Base-by-base conservation (phyloP, 805 yeast species). In the Spathaspora sp. region DNA sequence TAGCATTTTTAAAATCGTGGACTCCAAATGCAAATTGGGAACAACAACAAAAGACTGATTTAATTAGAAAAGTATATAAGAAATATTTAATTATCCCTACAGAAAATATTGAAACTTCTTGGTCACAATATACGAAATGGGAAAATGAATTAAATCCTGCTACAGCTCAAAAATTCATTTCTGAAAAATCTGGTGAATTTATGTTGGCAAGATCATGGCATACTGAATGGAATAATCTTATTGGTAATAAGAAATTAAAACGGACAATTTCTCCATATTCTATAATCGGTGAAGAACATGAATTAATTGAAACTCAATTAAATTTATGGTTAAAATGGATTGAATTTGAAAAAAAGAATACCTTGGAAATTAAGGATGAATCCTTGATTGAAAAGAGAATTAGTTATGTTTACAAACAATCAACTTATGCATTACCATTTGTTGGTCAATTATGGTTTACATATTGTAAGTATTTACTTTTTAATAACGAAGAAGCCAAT, bases 131-230 rank as follows among this genome's bases (percentile, higher is more conserved):
- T 67, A 85, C 89, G 19, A 75, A 78, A 53, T 94, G 94, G 83
- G 98, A 93, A 67, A 89, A 85, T 59, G 86, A 83, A 39, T 70
- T 83, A 17, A 87, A 87, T 61, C 75, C 86, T 35, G 72, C 86
- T 17, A 87, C 92, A 2, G 94, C 97, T 3, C 82, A 96, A 60
- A 89, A 89, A 66, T 83, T 86, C 62, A 85, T 92, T 49, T 84
- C 88, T 44, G 97, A 92, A 59, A 78, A 83, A 54, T 87, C 96
- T 11, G 83, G 88, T 3, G 86, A 83, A 12, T 94, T 91, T 64
- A 89, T 93, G 97, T 83, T 80, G 57, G 92, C 97, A 1, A 78
- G 97, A 55, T 79, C 94, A 0, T 76, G 87, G 70, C 81, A 82
- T 54, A 83, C 81, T 42, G 96, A 89, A 62, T 81, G 90, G 78